A percentile compares a stretch with the other conserved stretches of the same genome.
Evolutionary conservation across 768 basidiomycete species (phyloP).

Genomic region (Phallus indusiatus): DNA sequence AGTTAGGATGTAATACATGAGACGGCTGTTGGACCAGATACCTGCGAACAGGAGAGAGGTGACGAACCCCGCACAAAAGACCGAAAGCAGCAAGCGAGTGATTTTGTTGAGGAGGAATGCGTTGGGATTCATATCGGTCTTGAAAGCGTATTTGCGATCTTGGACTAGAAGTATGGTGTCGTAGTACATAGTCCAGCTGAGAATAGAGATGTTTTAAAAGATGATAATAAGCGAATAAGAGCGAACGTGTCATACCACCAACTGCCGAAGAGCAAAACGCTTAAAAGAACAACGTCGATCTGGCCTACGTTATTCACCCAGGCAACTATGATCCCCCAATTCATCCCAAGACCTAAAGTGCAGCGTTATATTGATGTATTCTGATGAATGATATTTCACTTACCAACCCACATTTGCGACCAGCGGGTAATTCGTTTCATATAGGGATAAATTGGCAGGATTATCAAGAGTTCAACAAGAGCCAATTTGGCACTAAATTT

Average conservation of each 20-base stretch:
- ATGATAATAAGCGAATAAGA: not conserved
- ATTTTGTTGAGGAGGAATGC: conserved; percentile 33
- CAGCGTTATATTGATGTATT: too few species aligned
- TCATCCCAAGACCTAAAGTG: not conserved
- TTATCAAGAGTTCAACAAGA: not conserved
- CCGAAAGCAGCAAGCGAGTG: conserved; percentile 29
- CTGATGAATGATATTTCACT: not conserved
- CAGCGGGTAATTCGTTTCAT: conserved; percentile 3
- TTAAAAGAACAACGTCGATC: not conserved
- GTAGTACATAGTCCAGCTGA: conserved; percentile 36
- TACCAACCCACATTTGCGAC: conserved; percentile 2
- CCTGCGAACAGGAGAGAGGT: not conserved
- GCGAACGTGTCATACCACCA: not conserved
- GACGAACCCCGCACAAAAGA: conserved; percentile 17
- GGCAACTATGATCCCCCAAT: not conserved
- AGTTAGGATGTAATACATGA: conserved; percentile 29
- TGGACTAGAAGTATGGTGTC: conserved; percentile 42
- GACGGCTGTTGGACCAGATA: not conserved
- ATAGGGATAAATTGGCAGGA: not conserved
- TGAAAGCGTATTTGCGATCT: conserved; percentile 37
- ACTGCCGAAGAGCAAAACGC: not conserved
- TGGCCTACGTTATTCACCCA: not conserved
- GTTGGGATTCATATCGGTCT: conserved; percentile 37
- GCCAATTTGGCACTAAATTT: not conserved
- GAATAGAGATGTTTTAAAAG: not conserved